Percentiles rank a stretch among this genome's conserved stretches.
Evolutionary conservation across 108 stramenopile species (phyloP).

Genomic region (Licmophora abbreviata): DNA sequence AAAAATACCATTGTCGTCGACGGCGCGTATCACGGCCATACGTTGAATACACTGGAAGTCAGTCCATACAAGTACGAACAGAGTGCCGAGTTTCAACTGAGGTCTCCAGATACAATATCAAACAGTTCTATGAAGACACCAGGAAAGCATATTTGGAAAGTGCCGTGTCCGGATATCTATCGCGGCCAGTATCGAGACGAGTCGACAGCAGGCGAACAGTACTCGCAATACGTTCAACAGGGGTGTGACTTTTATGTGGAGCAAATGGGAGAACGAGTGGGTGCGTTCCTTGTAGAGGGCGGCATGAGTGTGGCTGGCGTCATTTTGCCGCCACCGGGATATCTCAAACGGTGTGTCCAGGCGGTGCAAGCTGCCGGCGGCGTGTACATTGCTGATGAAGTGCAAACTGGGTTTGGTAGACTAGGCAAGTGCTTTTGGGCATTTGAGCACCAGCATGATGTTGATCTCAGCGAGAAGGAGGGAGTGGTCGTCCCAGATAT

Average conservation of each 20-base stretch:
- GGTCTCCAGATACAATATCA: conserved; percentile 8
- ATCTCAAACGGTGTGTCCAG: conserved; percentile 48
- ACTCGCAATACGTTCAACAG: conserved; percentile 55
- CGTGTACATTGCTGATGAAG: conserved; percentile 95
- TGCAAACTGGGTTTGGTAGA: conserved; percentile 95
- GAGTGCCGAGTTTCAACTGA: conserved; percentile 35
- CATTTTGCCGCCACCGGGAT: conserved; percentile 76
- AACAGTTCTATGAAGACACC: conserved; percentile 24
- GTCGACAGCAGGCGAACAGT: conserved; percentile 36
- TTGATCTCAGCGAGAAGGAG: conserved; percentile 8
- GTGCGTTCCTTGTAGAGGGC: conserved; percentile 85
- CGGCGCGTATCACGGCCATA: conserved; percentile 93
- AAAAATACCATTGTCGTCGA: conserved; percentile 70
- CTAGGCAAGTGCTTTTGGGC: conserved; percentile 85
- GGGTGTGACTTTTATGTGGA: conserved; percentile 43
- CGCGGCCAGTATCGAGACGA: conserved; percentile 50
- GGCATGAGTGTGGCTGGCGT: conserved; percentile 90
- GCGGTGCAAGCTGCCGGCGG: conserved; percentile 84
- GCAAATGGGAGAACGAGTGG: conserved; percentile 38
- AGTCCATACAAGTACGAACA: conserved; percentile 90
- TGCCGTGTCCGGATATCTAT: conserved; percentile 82
- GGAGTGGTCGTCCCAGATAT: conserved; percentile 87
- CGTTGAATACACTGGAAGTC: conserved; percentile 66
- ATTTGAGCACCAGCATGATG: conserved; percentile 59
- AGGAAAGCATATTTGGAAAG: conserved; percentile 58